Evolutionary conservation across 352 stramenopile species (phyloP).

Genomic region (Peronospora destructor): DNA sequence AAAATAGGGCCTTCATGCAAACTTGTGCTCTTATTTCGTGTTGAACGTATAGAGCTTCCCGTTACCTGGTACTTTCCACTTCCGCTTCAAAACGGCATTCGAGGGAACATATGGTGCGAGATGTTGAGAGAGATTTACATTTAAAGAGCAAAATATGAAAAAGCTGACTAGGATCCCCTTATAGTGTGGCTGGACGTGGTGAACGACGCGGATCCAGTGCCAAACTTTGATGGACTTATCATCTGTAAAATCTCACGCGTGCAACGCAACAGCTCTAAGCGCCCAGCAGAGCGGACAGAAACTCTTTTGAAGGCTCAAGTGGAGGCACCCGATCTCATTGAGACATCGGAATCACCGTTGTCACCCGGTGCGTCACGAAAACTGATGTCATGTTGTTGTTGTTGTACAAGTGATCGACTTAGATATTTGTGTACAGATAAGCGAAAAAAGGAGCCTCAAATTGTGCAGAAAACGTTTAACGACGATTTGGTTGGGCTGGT

Average conservation of each 20-base stretch:
- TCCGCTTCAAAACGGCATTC: conserved; percentile 82
- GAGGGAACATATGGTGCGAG: conserved; percentile 73
- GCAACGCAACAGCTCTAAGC: conserved; percentile 39
- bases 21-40: conserved; percentile 7
- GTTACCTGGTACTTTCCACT: conserved; percentile 74
- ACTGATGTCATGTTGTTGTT: neutral
- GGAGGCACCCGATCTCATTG: conserved; percentile 60
- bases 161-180: neutral
- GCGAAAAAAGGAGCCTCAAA: conserved; percentile 33
- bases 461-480: conserved; percentile 59
- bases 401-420: neutral
- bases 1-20: no score
- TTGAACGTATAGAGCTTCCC: conserved; percentile 47
- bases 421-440: conserved; percentile 31
- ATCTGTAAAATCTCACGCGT: conserved; percentile 78
- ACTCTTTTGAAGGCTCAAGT: conserved; percentile 19
- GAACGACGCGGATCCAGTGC: conserved; percentile 61
- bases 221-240: conserved; percentile 74
- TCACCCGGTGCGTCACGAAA: conserved; percentile 17
- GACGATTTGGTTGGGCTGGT: conserved; percentile 79
- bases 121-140: neutral
- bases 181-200: conserved; percentile 79
- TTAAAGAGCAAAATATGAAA: conserved; percentile 10
- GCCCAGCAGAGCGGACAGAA: conserved; percentile 33
- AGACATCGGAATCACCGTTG: conserved; percentile 43